Percentiles rank a stretch among this genome's conserved stretches.
Conservation (phyloP, 805 yeast genomes). For the Saccharomycopsis amapae region DNA sequence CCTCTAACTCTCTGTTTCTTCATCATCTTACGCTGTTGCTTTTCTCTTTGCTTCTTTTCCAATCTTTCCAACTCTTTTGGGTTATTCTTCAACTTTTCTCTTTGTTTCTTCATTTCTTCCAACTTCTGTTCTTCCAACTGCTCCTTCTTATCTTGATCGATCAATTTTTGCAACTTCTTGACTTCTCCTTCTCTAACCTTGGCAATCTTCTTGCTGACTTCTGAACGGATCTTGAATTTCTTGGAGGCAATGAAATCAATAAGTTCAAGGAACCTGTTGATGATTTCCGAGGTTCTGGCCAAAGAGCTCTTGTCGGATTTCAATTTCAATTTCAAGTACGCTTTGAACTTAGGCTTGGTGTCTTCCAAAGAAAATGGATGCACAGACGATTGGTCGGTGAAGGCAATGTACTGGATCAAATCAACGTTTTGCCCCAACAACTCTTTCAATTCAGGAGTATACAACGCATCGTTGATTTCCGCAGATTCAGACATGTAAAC, state of each 20-base stretch:
- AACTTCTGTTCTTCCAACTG: slow-evolving; percentile 62
- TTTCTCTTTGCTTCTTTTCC: slow-evolving; percentile 73
- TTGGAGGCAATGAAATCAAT: slow-evolving; percentile 50
- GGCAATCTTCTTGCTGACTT: slow-evolving; percentile 66
- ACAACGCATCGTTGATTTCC: slow-evolving; percentile 66
- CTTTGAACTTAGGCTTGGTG: slow-evolving; percentile 40
- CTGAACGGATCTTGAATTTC: slow-evolving; percentile 57
- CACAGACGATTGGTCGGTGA: slow-evolving; percentile 77
- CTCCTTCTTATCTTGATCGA: slow-evolving; percentile 61
- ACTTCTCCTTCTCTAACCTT: slow-evolving; percentile 72
- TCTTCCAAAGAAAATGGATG: slow-evolving; percentile 61
- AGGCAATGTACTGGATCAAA: slow-evolving; percentile 54
- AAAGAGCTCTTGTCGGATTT: slow-evolving; percentile 45
- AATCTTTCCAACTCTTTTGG: slow-evolving; percentile 75
- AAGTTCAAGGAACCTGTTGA: slow-evolving; percentile 50
- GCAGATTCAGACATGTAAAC: slow-evolving; percentile 86
- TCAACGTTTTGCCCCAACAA: slow-evolving; percentile 35
- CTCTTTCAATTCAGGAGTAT: slow-evolving; percentile 38
- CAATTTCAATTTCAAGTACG: slow-evolving; percentile 47
- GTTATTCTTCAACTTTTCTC: slow-evolving; percentile 48
- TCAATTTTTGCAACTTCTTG: slow-evolving; percentile 59
- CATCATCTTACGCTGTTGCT: slow-evolving; percentile 67
- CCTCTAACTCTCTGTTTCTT: slow-evolving; percentile 50
- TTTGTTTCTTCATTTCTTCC: slow-evolving; percentile 58
- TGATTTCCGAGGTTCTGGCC: slow-evolving; percentile 40